A percentile compares a stretch with the other conserved stretches of the same genome.
phyloP scores from a whole-genome alignment of 164 flowering plant genomes.

The Piper longum region DNA sequence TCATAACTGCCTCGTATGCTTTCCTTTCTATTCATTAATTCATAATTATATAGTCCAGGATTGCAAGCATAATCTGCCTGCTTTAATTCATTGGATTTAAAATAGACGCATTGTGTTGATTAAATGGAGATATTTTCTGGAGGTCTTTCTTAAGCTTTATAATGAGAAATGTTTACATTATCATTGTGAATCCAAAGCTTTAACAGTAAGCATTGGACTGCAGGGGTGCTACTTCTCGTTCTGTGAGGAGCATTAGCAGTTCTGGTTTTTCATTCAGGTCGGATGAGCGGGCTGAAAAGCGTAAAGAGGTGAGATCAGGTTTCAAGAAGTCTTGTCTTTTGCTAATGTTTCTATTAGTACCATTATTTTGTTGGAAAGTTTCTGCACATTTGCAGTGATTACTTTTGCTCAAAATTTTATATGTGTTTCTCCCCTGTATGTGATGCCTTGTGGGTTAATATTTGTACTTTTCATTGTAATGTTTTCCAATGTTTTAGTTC shows the following conservation, averaged over 20 bases:
- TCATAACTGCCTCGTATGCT: slow-evolving; percentile 47
- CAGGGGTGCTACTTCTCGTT: slow-evolving; percentile 38
- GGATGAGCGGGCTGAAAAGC: slow-evolving; percentile 81
- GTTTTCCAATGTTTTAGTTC: slow-evolving; percentile 30
- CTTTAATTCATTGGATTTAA: no score
- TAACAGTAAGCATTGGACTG: slow-evolving; percentile 3
- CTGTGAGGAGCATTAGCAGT: slow-evolving; percentile 23
- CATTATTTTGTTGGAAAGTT: neutral
- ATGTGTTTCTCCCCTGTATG: neutral
- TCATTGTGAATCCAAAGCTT: neutral
- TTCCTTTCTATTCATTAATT: neutral
- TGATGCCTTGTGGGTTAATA: neutral
- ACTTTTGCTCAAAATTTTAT: neutral
- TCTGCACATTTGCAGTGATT: neutral
- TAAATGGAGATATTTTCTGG: no score
- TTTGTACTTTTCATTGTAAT: neutral
- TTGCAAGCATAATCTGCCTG: neutral
- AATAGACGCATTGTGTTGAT: no score
- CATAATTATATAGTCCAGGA: neutral
- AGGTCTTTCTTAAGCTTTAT: no score
- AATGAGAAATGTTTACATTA: no score
- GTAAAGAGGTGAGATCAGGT: slow-evolving; percentile 49
- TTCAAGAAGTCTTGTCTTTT: neutral
- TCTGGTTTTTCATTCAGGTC: slow-evolving; percentile 58
- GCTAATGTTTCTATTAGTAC: neutral